phyloP scores from a whole-genome alignment of 2,329 filamentous ascomycete genomes.

The Neonectria neomacrospora region DNA sequence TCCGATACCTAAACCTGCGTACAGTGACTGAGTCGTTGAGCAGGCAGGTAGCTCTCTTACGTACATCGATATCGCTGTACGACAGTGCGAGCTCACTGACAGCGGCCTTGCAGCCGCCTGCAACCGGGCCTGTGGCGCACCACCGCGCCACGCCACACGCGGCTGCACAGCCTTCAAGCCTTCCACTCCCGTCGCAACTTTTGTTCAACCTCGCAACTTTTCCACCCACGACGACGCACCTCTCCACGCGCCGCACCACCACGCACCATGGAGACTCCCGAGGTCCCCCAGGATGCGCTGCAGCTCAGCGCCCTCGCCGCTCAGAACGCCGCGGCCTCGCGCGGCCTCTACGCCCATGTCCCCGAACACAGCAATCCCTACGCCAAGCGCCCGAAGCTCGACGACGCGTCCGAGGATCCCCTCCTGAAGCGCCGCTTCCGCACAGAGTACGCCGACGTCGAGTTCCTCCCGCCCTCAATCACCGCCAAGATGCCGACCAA shows the following conservation, averaged over 20 bases:
- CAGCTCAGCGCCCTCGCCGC: conserved; percentile 50
- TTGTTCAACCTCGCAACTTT: conserved; percentile 29
- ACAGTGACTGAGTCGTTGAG: conserved; percentile 4
- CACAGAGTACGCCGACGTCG: conserved; percentile 81
- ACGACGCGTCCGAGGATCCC: conserved; percentile 49
- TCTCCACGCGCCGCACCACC: conserved; percentile 16
- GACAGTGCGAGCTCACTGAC: not conserved
- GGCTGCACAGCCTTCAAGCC: conserved; percentile 44
- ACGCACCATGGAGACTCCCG: conserved; percentile 49
- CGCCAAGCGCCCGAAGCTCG: conserved; percentile 54
- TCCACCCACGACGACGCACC: conserved; percentile 6
- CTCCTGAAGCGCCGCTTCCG: conserved; percentile 64
- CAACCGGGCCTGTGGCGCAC: conserved; percentile 32
- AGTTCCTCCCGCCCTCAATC: conserved; percentile 79
- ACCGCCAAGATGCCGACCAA: conserved; percentile 79
- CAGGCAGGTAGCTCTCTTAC: conserved; percentile 8
- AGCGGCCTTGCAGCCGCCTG: too few relatives aligned
- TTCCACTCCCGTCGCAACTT: conserved; percentile 37
- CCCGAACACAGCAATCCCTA: conserved; percentile 35
- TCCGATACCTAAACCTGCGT: conserved; percentile 5
- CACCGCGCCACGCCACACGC: conserved; percentile 44
- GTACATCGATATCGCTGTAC: not conserved
- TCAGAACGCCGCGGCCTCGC: conserved; percentile 50
- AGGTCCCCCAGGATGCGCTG: conserved; percentile 48
- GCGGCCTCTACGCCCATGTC: conserved; percentile 47